Conservation (phyloP, 73 alveolate species). For the Tetrahymena elliotti region DNA sequence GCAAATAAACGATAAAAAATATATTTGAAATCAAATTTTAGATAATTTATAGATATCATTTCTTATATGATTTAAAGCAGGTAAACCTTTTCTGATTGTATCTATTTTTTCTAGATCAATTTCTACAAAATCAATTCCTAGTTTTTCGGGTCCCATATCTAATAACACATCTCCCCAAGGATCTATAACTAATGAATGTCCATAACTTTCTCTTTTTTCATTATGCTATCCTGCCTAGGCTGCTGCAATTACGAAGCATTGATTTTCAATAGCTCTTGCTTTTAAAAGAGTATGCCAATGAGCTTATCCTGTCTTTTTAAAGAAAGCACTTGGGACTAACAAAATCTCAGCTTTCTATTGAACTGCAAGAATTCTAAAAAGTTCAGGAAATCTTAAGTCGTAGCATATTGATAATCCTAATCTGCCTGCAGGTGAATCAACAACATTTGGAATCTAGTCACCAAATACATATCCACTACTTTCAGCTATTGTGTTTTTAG, state of each 20-base stretch:
- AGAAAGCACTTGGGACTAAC: constrained; percentile 71
- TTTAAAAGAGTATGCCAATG: constrained; percentile 77
- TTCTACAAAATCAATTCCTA: constrained; percentile 35
- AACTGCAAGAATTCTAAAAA: constrained; percentile 56
- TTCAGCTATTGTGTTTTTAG: constrained; percentile 47
- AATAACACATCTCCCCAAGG: constrained; percentile 60
- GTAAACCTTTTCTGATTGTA: constrained; percentile 45
- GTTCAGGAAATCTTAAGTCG: constrained; percentile 82
- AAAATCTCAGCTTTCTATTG: constrained; percentile 63
- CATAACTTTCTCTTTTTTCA: constrained; percentile 46
- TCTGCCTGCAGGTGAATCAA: constrained; percentile 66
- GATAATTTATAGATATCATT: constrained; percentile 29
- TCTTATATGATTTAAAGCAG: constrained; percentile 49
- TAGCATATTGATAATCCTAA: constrained; percentile 72
- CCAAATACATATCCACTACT: constrained; percentile 53
- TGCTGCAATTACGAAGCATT: constrained; percentile 72
- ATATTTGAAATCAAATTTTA: not conserved
- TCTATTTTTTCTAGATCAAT: constrained; percentile 41
- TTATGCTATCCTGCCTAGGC: constrained; percentile 63
- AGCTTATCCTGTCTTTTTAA: constrained; percentile 76
- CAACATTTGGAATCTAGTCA: constrained; percentile 32
- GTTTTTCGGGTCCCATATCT: constrained; percentile 31
- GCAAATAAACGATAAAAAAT: not conserved
- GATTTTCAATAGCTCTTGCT: constrained; percentile 80
- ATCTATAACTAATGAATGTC: constrained; percentile 48